Evolutionary conservation across 1,139 yeast species (phyloP).

Genomic region (Protomyces gravidus): DNA sequence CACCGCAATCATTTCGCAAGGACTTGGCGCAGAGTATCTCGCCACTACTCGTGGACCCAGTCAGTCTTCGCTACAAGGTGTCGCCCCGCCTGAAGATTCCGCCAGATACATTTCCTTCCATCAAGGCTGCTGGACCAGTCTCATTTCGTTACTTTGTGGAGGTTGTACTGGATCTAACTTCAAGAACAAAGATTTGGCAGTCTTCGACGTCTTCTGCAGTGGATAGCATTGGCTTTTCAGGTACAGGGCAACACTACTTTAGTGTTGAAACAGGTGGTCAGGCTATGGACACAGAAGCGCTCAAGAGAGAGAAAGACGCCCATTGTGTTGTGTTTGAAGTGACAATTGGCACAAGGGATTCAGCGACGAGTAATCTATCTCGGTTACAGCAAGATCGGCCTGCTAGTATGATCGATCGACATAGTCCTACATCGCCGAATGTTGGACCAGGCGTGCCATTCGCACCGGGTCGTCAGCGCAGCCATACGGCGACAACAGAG

Average conservation of each 20-base stretch:
- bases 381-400: background rate
- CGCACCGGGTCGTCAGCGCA: background rate
- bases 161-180: slow-evolving; percentile 66
- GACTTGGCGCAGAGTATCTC: slow-evolving; percentile 73
- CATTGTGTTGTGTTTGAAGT: slow-evolving; percentile 22
- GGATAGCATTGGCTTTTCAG: background rate
- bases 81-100: slow-evolving; percentile 69
- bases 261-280: background rate
- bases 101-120: slow-evolving; percentile 80
- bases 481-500: background rate
- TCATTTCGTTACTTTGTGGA: slow-evolving; percentile 76
- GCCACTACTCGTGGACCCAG: slow-evolving; percentile 76
- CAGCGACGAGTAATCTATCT: background rate
- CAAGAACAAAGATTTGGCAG: slow-evolving; percentile 37
- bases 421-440: background rate
- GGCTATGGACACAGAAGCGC: slow-evolving; percentile 15
- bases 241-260: background rate
- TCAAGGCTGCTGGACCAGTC: slow-evolving; percentile 67
- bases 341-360: slow-evolving; percentile 11
- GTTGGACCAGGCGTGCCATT: too few species aligned
- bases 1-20: slow-evolving; percentile 67
- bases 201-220: background rate
- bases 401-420: background rate
- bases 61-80: slow-evolving; percentile 54
- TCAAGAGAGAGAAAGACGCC: slow-evolving; percentile 18